Conservation (phyloP, 2,329 filamentous ascomycete species). For the Catunica adiposa region DNA sequence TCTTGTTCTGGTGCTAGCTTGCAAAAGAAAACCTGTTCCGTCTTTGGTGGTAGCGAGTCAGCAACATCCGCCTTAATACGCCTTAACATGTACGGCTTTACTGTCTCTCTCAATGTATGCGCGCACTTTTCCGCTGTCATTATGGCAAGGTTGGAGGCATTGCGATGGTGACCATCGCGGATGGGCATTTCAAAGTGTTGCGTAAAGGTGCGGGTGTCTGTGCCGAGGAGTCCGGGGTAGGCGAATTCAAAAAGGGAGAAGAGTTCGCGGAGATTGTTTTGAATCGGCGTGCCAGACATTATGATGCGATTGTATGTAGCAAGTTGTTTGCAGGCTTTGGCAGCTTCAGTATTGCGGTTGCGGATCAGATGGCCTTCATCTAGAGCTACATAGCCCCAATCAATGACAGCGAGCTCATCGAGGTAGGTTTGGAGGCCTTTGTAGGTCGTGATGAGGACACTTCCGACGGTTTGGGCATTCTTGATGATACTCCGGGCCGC, state of each 20-base stretch:
- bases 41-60: conserved; percentile 85
- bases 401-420: conserved; percentile 60
- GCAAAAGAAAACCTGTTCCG: conserved; percentile 89
- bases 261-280: conserved; percentile 86
- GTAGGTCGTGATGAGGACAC: conserved; percentile 91
- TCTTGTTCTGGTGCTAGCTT: conserved; percentile 50
- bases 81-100: conserved; percentile 83
- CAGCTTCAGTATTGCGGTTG: conserved; percentile 89
- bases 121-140: conserved; percentile 91
- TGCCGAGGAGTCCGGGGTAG: conserved; percentile 88
- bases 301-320: conserved; percentile 83
- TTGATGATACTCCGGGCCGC: conserved; percentile 68
- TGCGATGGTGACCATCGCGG: conserved; percentile 81
- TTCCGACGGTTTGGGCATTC: conserved; percentile 65
- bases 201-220: conserved; percentile 68
- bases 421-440: conserved; percentile 88
- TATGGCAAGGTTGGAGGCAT: conserved; percentile 83
- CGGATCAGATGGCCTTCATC: conserved; percentile 98
- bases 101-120: conserved; percentile 81
- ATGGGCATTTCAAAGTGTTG: conserved; percentile 91
- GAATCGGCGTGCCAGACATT: conserved; percentile 89
- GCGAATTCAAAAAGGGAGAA: conserved; percentile 98
- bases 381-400: conserved; percentile 87
- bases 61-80: conserved; percentile 89
- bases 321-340: conserved; percentile 86